Evolutionary conservation across 208 protist genomes (phyloP).

Genomic region (Porcisia hertigi): DNA sequence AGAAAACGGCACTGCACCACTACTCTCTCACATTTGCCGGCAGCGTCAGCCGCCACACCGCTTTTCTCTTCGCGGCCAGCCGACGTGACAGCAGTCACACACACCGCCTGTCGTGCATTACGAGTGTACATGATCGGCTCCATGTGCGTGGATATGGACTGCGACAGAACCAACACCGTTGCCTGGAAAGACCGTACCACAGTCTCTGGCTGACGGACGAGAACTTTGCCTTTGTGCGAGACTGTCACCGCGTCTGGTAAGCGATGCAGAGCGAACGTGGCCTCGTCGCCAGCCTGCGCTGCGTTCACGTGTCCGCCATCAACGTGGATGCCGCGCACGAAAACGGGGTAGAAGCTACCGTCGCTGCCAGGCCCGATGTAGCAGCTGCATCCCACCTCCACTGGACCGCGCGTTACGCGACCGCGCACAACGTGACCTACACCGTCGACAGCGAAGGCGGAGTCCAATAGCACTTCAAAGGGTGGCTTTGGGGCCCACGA

Average conservation of each 20-base stretch:
- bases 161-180: conserved; percentile 56
- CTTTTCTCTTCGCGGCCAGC: neutral
- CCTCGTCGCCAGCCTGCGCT: conserved; percentile 85
- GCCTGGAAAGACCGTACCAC: conserved; percentile 36
- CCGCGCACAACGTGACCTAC: conserved; percentile 95
- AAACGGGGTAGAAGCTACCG: conserved; percentile 85
- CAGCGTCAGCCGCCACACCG: neutral
- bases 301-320: conserved; percentile 90
- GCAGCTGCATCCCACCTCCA: conserved; percentile 86
- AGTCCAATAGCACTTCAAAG: conserved; percentile 87
- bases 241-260: conserved; percentile 59
- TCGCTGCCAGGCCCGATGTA: conserved; percentile 91
- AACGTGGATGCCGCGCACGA: conserved; percentile 92
- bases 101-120: conserved; percentile 76
- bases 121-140: conserved; percentile 82
- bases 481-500: conserved; percentile 32
- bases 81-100: conserved; percentile 25
- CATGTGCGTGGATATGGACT: conserved; percentile 52
- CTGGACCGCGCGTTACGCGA: conserved; percentile 79
- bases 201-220: conserved; percentile 30
- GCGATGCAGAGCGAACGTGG: conserved; percentile 91
- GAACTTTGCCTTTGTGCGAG: conserved; percentile 72
- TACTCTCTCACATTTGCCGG: conserved; percentile 5
- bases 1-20: conserved; percentile 55
- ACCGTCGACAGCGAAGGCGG: conserved; percentile 67